These are phyloP conservation scores for Marasmius oreades DNA, from an alignment of 1,284 basidiomycete genomes.

Conservation along the genomic window DNA sequence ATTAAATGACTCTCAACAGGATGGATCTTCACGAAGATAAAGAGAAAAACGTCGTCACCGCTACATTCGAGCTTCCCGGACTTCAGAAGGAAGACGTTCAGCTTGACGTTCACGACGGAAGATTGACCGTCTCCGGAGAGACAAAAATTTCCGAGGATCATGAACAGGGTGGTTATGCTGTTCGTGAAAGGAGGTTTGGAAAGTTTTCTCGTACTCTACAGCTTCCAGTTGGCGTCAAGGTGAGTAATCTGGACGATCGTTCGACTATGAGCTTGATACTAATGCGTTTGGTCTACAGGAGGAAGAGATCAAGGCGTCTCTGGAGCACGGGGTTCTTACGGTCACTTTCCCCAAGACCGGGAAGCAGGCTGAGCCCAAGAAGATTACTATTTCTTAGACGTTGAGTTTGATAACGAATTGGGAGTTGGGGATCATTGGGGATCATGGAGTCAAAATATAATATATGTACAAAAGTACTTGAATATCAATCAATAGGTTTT, in stretches of 20 bases:
- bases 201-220: conserved; percentile 16
- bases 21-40: conserved; percentile 17
- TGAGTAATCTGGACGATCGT: neutral
- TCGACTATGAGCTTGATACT: neutral
- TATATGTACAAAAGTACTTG: no score
- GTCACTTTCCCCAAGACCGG: neutral
- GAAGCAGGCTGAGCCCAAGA: neutral
- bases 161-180: conserved; percentile 14
- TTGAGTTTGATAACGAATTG: no score
- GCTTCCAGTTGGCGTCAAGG: conserved; percentile 16
- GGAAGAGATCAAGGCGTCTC: neutral
- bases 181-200: conserved; percentile 16
- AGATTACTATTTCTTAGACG: conserved; percentile 3
- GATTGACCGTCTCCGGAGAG: conserved; percentile 14
- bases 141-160: conserved; percentile 11
- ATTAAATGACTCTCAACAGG: conserved; percentile 1
- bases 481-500: no score
- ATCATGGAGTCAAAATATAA: neutral
- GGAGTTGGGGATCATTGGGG: neutral
- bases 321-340: neutral
- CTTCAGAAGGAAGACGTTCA: conserved; percentile 12
- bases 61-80: conserved; percentile 15
- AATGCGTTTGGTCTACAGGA: neutral
- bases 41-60: conserved; percentile 13
- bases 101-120: conserved; percentile 15